These are phyloP conservation scores for Dujonia santamariae DNA, from an alignment of 1,139 yeast species.

Conservation along the genomic window DNA sequence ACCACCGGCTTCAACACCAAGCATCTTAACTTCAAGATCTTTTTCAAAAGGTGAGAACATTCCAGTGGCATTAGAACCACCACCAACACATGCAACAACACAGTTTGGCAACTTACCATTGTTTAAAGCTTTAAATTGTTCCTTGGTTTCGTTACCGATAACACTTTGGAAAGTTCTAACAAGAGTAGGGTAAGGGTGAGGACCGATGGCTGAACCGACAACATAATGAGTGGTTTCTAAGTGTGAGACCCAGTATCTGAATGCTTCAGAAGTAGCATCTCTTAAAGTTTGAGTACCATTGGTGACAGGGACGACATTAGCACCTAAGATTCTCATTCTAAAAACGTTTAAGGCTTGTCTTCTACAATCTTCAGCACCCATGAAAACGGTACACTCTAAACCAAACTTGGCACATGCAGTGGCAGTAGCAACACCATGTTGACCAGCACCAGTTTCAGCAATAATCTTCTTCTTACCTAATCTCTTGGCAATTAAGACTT, in stretches of 20 bases:
- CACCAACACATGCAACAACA: conserved; percentile 98
- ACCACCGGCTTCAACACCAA: conserved; percentile 99
- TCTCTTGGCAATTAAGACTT: conserved; percentile 86
- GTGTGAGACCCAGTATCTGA: conserved; percentile 92
- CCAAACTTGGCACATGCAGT: conserved; percentile 99
- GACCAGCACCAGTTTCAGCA: conserved; percentile 99
- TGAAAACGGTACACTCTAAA: conserved; percentile 88
- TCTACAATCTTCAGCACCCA: conserved; percentile 99
- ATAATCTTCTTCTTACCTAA: conserved; percentile 87
- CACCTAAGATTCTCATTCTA: conserved; percentile 96
- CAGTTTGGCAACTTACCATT: conserved; percentile 86
- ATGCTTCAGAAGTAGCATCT: conserved; percentile 97
- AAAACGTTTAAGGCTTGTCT: conserved; percentile 97
- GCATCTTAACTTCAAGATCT: conserved; percentile 68
- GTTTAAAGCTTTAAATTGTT: conserved; percentile 78
- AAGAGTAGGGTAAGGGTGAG: conserved; percentile 97
- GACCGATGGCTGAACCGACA: conserved; percentile 98
- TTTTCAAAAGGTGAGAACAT: conserved; percentile 92
- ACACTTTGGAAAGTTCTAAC: conserved; percentile 98
- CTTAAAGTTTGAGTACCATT: conserved; percentile 95
- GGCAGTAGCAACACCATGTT: conserved; percentile 99
- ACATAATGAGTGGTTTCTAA: conserved; percentile 85
- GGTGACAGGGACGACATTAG: conserved; percentile 87
- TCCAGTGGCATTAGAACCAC: conserved; percentile 97
- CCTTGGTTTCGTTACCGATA: conserved; percentile 91